These are phyloP conservation scores for Aphanomyces euteiches DNA, from an alignment of 352 stramenopile genomes.

Conservation along the genomic window DNA sequence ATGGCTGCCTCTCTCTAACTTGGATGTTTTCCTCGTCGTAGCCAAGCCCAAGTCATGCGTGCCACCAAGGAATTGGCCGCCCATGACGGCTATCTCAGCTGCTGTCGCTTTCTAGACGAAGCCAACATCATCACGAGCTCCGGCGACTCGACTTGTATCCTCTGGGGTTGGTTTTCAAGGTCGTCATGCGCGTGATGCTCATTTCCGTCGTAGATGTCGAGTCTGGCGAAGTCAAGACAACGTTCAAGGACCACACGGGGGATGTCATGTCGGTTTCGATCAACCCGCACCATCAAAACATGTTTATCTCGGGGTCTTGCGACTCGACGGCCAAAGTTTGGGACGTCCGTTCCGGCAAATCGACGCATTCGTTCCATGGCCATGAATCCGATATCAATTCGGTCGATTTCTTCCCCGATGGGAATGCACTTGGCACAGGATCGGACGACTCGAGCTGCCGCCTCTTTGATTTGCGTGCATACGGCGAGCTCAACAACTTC, in stretches of 20 bases:
- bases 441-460: conserved; percentile 97
- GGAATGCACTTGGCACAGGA: conserved; percentile 91
- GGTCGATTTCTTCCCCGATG: conserved; percentile 97
- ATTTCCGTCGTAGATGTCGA: conserved; percentile 79
- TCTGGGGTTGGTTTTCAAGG: conserved; percentile 67
- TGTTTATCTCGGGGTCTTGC: conserved; percentile 97
- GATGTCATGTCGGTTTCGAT: conserved; percentile 98
- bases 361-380: conserved; percentile 95
- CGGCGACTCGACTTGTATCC: conserved; percentile 97
- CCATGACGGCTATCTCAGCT: conserved; percentile 98
- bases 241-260: conserved; percentile 96
- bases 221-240: conserved; percentile 89
- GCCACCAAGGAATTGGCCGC: conserved; percentile 93
- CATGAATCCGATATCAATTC: conserved; percentile 99
- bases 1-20: neutral
- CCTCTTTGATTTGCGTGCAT: conserved; percentile 96
- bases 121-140: conserved; percentile 91
- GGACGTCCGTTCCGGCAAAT: conserved; percentile 95
- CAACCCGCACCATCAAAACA: conserved; percentile 91
- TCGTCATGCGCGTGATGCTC: neutral
- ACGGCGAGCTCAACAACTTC: conserved; percentile 97
- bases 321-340: conserved; percentile 97
- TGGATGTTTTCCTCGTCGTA: conserved; percentile 18
- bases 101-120: conserved; percentile 97
- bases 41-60: conserved; percentile 83